phyloP scores from a whole-genome alignment of 2,329 filamentous ascomycete genomes.

The Fusarium drepaniforme region DNA sequence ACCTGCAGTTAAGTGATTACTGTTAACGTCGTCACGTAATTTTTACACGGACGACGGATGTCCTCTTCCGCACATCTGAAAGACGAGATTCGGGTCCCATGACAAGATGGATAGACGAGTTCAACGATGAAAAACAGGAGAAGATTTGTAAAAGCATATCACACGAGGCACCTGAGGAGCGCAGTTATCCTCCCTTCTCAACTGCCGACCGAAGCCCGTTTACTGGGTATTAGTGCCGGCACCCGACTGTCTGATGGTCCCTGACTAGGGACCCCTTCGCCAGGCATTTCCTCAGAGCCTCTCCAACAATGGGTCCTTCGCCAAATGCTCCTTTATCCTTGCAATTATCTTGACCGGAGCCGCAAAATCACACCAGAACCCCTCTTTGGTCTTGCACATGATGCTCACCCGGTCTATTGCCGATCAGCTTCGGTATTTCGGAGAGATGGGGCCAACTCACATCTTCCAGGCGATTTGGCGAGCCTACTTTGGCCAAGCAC shows the following conservation, averaged over 20 bases:
- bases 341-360: neutral
- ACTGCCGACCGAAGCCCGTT: neutral
- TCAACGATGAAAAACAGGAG: neutral
- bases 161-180: neutral
- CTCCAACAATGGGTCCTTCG: neutral
- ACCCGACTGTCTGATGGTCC: neutral
- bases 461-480: neutral
- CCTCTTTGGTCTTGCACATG: conserved; percentile 1
- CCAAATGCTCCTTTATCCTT: neutral
- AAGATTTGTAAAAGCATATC: neutral
- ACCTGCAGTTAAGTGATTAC: neutral
- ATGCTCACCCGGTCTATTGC: neutral
- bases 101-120: neutral
- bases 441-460: neutral
- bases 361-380: conserved; percentile 24
- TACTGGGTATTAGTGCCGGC: neutral
- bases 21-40: neutral
- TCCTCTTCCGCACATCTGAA: neutral
- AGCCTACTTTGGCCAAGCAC: neutral
- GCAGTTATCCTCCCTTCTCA: neutral
- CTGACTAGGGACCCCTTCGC: neutral
- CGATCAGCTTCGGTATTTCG: neutral
- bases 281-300: neutral
- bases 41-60: neutral
- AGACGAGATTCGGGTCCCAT: neutral